Evolutionary conservation across 108 stramenopile genomes (phyloP).

Genomic region (Pseudonitzschia pungens): DNA sequence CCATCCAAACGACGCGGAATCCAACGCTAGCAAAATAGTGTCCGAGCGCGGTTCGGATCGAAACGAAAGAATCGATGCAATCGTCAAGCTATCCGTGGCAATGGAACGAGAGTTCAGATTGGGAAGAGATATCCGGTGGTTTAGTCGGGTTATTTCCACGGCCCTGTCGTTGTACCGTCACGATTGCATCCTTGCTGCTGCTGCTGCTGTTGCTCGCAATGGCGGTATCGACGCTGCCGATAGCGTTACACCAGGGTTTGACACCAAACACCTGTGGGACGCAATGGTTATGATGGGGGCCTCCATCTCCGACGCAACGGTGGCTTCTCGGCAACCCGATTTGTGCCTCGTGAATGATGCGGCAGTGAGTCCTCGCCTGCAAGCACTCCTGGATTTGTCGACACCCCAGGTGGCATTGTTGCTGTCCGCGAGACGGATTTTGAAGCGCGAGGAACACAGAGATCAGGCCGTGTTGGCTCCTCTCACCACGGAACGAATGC

Average conservation of each 20-base stretch:
- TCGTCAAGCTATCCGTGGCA: constrained; percentile 20
- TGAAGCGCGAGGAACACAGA: constrained; percentile 46
- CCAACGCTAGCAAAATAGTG: not conserved
- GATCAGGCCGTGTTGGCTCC: constrained; percentile 48
- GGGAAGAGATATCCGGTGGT: constrained; percentile 73
- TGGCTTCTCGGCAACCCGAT: constrained; percentile 13
- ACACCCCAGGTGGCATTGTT: constrained; percentile 71
- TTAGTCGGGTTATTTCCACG: constrained; percentile 65
- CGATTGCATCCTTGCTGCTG: constrained; percentile 21
- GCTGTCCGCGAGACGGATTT: constrained; percentile 67
- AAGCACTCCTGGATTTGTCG: constrained; percentile 72
- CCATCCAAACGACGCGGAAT: not conserved
- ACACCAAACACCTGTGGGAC: constrained; percentile 44
- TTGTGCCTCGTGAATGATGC: constrained; percentile 17
- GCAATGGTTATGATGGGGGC: constrained; percentile 69
- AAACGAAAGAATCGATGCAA: not conserved
- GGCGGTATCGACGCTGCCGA: not conserved
- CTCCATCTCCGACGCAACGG: constrained; percentile 28
- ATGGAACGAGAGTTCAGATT: constrained; percentile 60
- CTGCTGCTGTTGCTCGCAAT: constrained; percentile 3
- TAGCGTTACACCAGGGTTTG: constrained; percentile 16
- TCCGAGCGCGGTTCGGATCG: not conserved
- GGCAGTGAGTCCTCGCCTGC: constrained; percentile 51
- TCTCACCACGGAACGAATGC: constrained; percentile 75
- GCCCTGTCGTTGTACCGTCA: constrained; percentile 52